phyloP scores from a whole-genome alignment of 306 rosid species.

The Corylus americana region DNA sequence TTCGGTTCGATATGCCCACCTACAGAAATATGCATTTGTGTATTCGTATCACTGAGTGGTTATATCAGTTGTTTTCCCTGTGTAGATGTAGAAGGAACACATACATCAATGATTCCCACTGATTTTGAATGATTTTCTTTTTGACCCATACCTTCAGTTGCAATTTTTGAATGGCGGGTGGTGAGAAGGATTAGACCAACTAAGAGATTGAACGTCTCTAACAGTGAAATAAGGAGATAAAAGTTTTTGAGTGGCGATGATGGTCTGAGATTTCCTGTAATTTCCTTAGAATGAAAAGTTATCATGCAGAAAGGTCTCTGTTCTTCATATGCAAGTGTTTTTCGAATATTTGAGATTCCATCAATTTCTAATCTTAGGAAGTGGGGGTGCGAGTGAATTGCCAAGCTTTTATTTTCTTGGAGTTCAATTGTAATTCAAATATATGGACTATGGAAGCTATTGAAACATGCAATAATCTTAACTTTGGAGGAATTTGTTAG shows the following conservation, averaged over 20 bases:
- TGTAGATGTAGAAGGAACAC: neutral
- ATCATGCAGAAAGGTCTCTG: neutral
- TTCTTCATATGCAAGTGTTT: neutral
- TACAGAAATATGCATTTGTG: neutral
- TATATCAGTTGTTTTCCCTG: neutral
- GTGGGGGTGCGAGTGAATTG: neutral
- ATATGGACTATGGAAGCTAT: neutral
- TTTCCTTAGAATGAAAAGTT: slow-evolving; percentile 4
- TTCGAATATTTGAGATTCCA: neutral
- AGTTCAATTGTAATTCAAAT: neutral
- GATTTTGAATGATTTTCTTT: neutral
- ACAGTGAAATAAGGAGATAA: neutral
- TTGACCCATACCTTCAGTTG: neutral
- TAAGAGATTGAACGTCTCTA: neutral
- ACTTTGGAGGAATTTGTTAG: neutral
- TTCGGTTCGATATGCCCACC: too few species aligned
- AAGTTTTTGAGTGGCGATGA: neutral
- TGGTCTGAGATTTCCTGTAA: neutral
- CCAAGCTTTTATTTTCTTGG: neutral
- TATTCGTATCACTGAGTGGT: neutral
- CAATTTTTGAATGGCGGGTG: neutral
- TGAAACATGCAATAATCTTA: neutral
- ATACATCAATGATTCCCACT: neutral
- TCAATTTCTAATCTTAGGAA: too few species aligned
- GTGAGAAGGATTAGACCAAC: neutral